Base-by-base conservation (phyloP, 2,329 filamentous ascomycete species). In the Sphaerulina vaccinii region DNA sequence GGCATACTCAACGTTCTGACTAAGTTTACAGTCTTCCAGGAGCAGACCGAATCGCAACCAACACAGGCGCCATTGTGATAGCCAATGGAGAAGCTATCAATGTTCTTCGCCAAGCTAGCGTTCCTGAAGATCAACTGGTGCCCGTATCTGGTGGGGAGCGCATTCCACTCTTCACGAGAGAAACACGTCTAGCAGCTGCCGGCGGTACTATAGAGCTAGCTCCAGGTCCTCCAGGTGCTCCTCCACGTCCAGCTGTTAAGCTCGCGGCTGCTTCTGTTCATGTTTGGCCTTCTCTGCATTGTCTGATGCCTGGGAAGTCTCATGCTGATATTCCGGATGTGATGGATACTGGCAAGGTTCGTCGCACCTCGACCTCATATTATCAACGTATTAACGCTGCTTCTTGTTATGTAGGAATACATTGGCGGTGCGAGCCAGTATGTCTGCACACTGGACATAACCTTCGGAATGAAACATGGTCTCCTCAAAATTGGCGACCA, bases 251-350 rank as follows among this genome's bases (percentile, higher is more conserved):
- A 19, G 15, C 18, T 42, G 21, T 15, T 27, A 23, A 21, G 7
- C 39, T 42, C 22, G 39, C 39, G 18, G 15, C 21, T 10, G 3
- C 5, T 3, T 21, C 39, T 1, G 39, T 29, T 9, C 19, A 42
- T 9, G 24, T 42, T 22, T 42, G 39, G 39, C 39, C 39, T 5
- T 42, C 39, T 5, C 16, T 42, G 39, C 39, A 42, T 23, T 42
- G 39, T 7, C 3, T 42, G 8, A 42, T 42, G 19, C 22, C 39
- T 42, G 18, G 13, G 1, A 23, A 15, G 8, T 42, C 23, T 0
- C 39, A 42, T 15, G 24, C 22, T 5, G 39, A 42, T 42, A 23
- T 15, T 8, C 24, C 24, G 13, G 22, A 42, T 3, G 19, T 42
- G 13, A 29, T 16, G 24, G 39, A 42, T 29, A 29, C 27, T 7